Evolutionary conservation across 2,329 filamentous ascomycete species (phyloP).

Genomic region (Camptophora hylomeconis): DNA sequence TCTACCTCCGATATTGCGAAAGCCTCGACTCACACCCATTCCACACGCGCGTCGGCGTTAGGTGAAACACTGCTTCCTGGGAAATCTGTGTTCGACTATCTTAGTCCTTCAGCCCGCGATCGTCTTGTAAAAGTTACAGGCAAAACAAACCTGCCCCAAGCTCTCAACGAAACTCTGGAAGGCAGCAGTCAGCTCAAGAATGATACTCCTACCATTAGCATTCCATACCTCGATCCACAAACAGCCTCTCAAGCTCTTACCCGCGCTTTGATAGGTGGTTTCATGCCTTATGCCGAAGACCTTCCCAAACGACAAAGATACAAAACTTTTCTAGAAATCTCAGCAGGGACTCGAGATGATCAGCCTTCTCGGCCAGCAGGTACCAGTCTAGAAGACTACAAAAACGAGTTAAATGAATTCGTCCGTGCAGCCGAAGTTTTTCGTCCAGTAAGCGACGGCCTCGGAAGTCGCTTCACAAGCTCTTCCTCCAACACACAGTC

Average conservation of each 20-base stretch:
- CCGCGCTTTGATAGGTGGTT: conserved; percentile 47
- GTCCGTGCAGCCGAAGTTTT: conserved; percentile 64
- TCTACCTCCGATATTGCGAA: conserved; percentile 63
- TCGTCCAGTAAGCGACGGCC: conserved; percentile 78
- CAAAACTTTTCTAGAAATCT: conserved; percentile 63
- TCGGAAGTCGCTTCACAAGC: conserved; percentile 80
- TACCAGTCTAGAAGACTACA: conserved; percentile 57
- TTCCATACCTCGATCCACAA: conserved; percentile 50
- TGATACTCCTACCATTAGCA: neutral
- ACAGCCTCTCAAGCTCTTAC: conserved; percentile 56
- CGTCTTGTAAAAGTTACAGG: conserved; percentile 65
- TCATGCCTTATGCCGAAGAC: conserved; percentile 76
- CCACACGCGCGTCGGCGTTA: conserved; percentile 62
- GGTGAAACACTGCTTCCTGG: conserved; percentile 72
- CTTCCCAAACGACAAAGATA: conserved; percentile 70
- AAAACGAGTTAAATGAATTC: conserved; percentile 70
- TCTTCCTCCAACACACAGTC: conserved; percentile 24
- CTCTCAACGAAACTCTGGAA: conserved; percentile 58
- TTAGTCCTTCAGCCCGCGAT: conserved; percentile 65
- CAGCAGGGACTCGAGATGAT: conserved; percentile 56
- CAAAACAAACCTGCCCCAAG: conserved; percentile 62
- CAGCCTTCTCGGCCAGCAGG: conserved; percentile 16
- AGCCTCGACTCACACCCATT: conserved; percentile 60
- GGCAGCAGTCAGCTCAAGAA: conserved; percentile 31
- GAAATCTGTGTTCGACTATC: conserved; percentile 91